Evolutionary conservation across 129 eudicot species (phyloP).

Genomic region (Rutidosis leptorrhynchoides): DNA sequence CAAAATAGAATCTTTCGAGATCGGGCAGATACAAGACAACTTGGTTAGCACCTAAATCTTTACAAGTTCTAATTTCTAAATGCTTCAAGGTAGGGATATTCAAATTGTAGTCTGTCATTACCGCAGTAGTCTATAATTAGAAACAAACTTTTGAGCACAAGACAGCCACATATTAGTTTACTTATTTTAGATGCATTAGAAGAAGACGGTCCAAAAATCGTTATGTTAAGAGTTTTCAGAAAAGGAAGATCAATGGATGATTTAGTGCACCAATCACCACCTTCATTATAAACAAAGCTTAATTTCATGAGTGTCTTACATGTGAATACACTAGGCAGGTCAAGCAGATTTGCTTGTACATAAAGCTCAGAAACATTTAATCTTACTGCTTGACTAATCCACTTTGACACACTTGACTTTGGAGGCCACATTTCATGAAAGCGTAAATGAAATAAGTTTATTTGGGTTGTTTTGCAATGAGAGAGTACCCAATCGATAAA

Average conservation of each 20-base stretch:
- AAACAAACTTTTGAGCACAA: slow-evolving; percentile 11
- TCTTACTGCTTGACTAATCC: slow-evolving; percentile 10
- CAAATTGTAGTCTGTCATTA: not conserved
- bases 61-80: not conserved
- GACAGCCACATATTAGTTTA: not conserved
- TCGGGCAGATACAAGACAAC: slow-evolving; percentile 10
- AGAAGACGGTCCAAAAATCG: not conserved
- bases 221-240: slow-evolving; percentile 6
- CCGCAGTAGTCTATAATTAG: too few relatives aligned
- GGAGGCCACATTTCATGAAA: not conserved
- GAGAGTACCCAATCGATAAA: slow-evolving; percentile 15
- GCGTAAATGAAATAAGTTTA: not conserved
- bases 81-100: slow-evolving; percentile 15
- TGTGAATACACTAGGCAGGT: slow-evolving; percentile 14
- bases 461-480: not conserved
- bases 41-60: not conserved
- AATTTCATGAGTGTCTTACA: slow-evolving; percentile 7
- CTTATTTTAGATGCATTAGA: not conserved
- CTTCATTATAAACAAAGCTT: too few relatives aligned
- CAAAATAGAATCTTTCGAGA: slow-evolving; percentile 17
- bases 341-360: not conserved
- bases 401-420: not conserved
- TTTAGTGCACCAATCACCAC: not conserved
- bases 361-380: not conserved
- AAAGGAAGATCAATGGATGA: not conserved